Conservation (phyloP, 2,329 filamentous ascomycete species). For the Capronia americana region DNA sequence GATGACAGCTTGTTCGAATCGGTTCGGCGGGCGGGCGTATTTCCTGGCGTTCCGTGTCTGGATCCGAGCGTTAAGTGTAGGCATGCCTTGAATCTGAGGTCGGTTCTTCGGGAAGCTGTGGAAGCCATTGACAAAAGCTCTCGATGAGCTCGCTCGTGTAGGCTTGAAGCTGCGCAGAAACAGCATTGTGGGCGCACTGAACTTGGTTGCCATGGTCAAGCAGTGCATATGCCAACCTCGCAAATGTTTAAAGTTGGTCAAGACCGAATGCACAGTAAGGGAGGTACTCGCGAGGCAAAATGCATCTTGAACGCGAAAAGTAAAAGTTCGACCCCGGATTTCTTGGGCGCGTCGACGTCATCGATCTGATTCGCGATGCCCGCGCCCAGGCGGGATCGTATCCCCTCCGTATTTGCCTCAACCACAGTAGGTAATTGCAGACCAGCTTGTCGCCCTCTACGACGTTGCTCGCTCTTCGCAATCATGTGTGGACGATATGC, state of each 20-base stretch:
- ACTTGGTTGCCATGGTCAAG: constrained; percentile 23
- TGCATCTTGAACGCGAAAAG: background rate
- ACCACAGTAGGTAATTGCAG: background rate
- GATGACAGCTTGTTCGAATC: constrained; percentile 34
- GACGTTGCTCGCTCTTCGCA: background rate
- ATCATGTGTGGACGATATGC: constrained; percentile 73
- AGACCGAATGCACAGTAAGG: background rate
- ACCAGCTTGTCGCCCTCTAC: background rate
- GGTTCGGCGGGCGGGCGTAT: constrained; percentile 27
- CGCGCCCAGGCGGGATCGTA: background rate
- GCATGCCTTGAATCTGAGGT: background rate
- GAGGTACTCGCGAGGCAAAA: background rate
- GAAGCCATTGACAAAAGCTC: constrained; percentile 18
- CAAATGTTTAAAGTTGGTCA: background rate
- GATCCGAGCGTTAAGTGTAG: constrained; percentile 14
- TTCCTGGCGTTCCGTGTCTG: constrained; percentile 29
- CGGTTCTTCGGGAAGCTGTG: constrained; percentile 11
- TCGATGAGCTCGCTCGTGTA: constrained; percentile 27
- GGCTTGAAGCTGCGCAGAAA: constrained; percentile 12
- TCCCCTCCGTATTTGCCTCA: constrained; percentile 8
- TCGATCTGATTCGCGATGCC: background rate
- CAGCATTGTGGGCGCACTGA: background rate
- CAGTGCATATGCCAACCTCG: background rate
- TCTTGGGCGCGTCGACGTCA: constrained; percentile 20
- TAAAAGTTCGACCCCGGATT: constrained; percentile 14